Base-by-base conservation (phyloP, 1,284 basidiomycete species). In the Phellinidium pouzarii region DNA sequence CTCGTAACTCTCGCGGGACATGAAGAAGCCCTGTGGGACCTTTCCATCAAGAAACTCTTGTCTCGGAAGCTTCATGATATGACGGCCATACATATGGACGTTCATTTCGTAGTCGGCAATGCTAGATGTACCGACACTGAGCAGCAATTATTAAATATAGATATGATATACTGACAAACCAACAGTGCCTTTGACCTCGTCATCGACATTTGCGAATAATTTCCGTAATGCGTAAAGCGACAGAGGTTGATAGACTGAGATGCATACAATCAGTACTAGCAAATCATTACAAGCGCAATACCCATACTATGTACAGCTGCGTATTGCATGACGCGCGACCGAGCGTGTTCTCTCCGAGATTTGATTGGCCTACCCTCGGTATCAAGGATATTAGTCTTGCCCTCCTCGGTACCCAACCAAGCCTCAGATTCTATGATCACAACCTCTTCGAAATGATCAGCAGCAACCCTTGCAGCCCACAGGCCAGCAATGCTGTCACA, bases 371-470 rank as follows among this genome's bases (percentile, higher is more conserved):
- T 22, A 1, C 54, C 54, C 31, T 41, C 29, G 14, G 36, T 26
- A 20, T 55, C 50, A 27, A 29, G 52, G 3, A 52, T 27, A 26
- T 43, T 36, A 3, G 25, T 34, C 7, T 8, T 38, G 12, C 44
- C 49, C 3, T 47, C 44, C n/a, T 52, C 26, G 45, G 55, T 17
- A 48, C 49, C 7, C 50, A 56, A 12, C 65, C 65, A 66, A 3
- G 49, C 58, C 48, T 70, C 69, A 4, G 68, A 57, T 42, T 71
- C 68, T 9, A 70, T 58, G 36, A 70, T 59, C 17, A 69, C 25
- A 34, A 70, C 68, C 8, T 59, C 55, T 38, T 67, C 64, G 45
- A 70, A 69, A 52, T 68, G 67, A 50, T 68, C 66, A 14, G 58
- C 55, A 31, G 61, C 63, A 17, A 63, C 57, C 9, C 64, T 55